Conservation (phyloP, 169 alveolate species). For the Plasmodium ovale region DNA sequence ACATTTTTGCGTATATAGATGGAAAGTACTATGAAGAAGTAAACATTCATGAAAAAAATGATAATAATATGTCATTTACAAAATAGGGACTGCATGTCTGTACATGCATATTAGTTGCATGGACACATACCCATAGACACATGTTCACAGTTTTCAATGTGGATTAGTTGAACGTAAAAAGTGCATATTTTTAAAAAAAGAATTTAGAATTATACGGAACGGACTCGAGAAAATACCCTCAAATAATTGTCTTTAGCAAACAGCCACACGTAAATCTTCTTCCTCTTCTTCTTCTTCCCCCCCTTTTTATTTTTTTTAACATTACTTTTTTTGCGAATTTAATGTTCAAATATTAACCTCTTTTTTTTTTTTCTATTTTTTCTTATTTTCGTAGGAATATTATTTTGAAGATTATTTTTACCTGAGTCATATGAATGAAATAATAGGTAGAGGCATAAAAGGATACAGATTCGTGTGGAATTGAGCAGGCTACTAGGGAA, state of each 20-base stretch:
- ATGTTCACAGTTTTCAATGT: not conserved
- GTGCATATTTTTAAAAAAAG: conserved; percentile 6
- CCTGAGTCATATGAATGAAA: conserved; percentile 12
- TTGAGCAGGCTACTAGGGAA: not conserved
- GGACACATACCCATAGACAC: not conserved
- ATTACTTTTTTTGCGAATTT: not conserved
- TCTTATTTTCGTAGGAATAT: conserved; percentile 15
- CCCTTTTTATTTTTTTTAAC: not conserved
- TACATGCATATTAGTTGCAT: not conserved
- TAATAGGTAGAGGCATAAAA: conserved; percentile 12
- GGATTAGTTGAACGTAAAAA: not conserved
- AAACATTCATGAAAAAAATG: not conserved
- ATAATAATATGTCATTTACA: not conserved
- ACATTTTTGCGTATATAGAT: conserved; percentile 51
- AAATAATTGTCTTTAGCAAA: conserved; percentile 51
- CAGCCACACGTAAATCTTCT: conserved; percentile 32
- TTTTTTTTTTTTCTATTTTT: conserved; percentile 7
- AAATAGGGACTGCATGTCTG: not conserved
- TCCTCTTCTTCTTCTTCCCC: not conserved
- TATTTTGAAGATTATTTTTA: conserved; percentile 44
- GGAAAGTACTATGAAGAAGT: conserved; percentile 70
- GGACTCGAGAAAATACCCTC: conserved; percentile 40
- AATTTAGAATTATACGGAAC: conserved; percentile 50
- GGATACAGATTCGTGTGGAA: not conserved
- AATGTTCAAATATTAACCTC: not conserved